Percentiles rank a stretch among this genome's conserved stretches.
Evolutionary conservation across 2,329 filamentous ascomycete species (phyloP).

Genomic region (Microsporum audouinii): DNA sequence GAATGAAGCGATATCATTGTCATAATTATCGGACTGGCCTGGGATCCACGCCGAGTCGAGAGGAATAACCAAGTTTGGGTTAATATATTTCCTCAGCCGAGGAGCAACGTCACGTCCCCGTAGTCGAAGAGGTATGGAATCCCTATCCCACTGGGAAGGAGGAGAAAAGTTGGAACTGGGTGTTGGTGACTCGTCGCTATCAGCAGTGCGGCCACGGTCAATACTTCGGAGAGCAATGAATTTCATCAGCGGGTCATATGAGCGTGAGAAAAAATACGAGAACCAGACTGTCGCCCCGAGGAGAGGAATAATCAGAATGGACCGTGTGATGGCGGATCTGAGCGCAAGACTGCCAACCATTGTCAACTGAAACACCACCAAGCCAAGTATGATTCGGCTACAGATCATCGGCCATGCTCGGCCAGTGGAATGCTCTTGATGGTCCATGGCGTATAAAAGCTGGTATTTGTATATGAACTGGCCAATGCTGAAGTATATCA

Average conservation of each 20-base stretch:
- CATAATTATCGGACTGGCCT: slow-evolving; percentile 13
- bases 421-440: slow-evolving; percentile 86
- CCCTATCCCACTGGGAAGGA: slow-evolving; percentile 34
- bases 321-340: slow-evolving; percentile 59
- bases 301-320: slow-evolving; percentile 63
- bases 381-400: slow-evolving; percentile 73
- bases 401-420: slow-evolving; percentile 95
- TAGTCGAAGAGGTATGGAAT: slow-evolving; percentile 31
- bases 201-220: slow-evolving; percentile 42
- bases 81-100: slow-evolving; percentile 36
- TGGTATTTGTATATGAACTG: slow-evolving; percentile 96
- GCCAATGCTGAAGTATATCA: slow-evolving; percentile 58
- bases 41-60: slow-evolving; percentile 37
- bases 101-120: slow-evolving; percentile 31
- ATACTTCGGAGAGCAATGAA: slow-evolving; percentile 90
- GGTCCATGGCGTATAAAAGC: slow-evolving; percentile 94
- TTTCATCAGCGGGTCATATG: slow-evolving; percentile 77
- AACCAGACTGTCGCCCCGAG: slow-evolving; percentile 79
- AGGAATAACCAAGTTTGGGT: slow-evolving; percentile 36
- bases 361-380: slow-evolving; percentile 80
- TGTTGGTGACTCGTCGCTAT: slow-evolving; percentile 22
- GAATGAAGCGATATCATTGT: not conserved
- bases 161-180: slow-evolving; percentile 30
- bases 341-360: slow-evolving; percentile 79
- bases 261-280: slow-evolving; percentile 64